Conservation (phyloP, 345 rosid genomes). For the Populus tremula region DNA sequence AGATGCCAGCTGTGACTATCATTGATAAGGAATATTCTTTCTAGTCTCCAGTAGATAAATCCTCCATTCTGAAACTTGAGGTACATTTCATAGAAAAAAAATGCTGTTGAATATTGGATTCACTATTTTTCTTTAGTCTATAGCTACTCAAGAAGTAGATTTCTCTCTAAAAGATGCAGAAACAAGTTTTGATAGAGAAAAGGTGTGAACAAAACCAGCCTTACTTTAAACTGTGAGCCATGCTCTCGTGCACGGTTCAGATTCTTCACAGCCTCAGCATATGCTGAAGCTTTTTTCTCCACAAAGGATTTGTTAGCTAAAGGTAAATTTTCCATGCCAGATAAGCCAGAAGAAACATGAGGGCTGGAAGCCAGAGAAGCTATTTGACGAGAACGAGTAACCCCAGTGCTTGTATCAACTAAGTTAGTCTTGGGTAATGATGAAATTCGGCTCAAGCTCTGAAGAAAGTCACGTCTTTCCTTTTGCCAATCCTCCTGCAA, state of each 20-base stretch:
- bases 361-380: constrained; percentile 57
- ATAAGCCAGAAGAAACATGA: constrained; percentile 50
- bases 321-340: constrained; percentile 62
- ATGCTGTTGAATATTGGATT: neutral
- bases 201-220: constrained; percentile 17
- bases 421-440: constrained; percentile 70
- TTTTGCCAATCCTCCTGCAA: constrained; percentile 93
- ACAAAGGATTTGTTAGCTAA: constrained; percentile 54
- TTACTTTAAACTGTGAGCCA: constrained; percentile 75
- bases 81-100: neutral
- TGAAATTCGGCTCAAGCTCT: constrained; percentile 87
- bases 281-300: constrained; percentile 76
- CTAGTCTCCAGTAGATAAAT: neutral
- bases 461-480: constrained; percentile 90
- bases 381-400: constrained; percentile 50
- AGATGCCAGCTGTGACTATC: neutral
- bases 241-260: constrained; percentile 77
- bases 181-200: neutral
- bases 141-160: neutral
- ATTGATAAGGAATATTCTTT: neutral
- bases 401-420: constrained; percentile 39
- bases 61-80: neutral
- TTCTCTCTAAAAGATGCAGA: neutral
- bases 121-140: neutral
- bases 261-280: constrained; percentile 77